Base-by-base conservation (phyloP, 306 rosid species). In the Echinosophora koreensis region DNA sequence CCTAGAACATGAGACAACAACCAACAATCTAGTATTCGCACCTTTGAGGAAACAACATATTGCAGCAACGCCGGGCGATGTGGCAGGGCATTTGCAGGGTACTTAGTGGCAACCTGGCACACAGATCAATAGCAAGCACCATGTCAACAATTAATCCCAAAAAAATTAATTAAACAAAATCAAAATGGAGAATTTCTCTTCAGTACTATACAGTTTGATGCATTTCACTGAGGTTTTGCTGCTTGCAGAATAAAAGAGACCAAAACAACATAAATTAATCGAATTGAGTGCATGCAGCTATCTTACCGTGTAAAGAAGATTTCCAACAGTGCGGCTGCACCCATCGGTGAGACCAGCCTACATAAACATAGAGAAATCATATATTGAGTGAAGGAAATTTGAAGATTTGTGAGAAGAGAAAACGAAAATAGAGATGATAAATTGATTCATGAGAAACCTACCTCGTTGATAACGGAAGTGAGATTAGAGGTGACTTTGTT, bases 81-180 rank as follows among this genome's bases (percentile, higher is more conserved):
- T 22, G 78, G 74, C 74, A 96, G 85, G 17, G 98, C 93, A 86
- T 96, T 96, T 39, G 84, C 78, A 11, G 99, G 98, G 81, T 83
- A 93, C 84, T 91, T 96, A 0, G 99, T 89, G 4, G 99, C 97
- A 60, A 92, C 98, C 99, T 96, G 90, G 54, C 87, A 71, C 70
- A 71, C 42, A 59, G 66, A 71, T 37, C 50, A 68, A 65, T 55
- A 3, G 52, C 49, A 72, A 50, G 9, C 51, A 66, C 18, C 14
- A 73, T 47, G 14, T 69, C 42, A 39, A 64, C 56, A 57, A 55
- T 17, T 13, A 68, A 54, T 28, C 15, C 1, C 49, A 42, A 42
- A 42, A 39, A 46, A 32, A 38, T n/a, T n/a, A 55, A 68, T 27
- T 52, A 84, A 62, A 8, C 55, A 13, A 28, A 5, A 57, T 13